Percentiles rank a stretch among this genome's conserved stretches.
These are phyloP conservation scores for Singerocomus inundabilis DNA, from an alignment of 1,284 basidiomycete genomes.

Conservation along the genomic window DNA sequence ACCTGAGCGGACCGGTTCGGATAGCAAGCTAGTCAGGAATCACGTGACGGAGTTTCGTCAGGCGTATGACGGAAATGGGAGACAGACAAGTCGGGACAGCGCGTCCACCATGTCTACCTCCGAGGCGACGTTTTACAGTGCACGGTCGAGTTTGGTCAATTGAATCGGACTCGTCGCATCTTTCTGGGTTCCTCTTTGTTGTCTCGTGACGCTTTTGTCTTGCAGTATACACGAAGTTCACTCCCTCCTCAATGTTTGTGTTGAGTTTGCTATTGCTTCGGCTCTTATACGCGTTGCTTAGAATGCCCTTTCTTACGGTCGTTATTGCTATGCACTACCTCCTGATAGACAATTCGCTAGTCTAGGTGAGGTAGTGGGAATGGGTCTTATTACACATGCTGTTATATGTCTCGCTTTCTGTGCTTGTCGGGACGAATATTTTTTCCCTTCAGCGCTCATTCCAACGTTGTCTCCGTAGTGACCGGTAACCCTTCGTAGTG, in stretches of 20 bases:
- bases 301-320: constrained; percentile 9
- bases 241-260: constrained; percentile 1
- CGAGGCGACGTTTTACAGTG: constrained; percentile 31
- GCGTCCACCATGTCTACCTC: constrained; percentile 23
- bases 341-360: background rate
- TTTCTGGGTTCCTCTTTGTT: too few species aligned
- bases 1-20: background rate
- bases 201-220: background rate
- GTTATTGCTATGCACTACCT: constrained; percentile 4
- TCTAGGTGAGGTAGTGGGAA: constrained; percentile 10
- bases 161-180: background rate
- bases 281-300: constrained; percentile 9
- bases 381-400: constrained; percentile 1
- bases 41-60: constrained; percentile 16
- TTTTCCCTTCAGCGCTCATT: too few species aligned
- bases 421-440: background rate
- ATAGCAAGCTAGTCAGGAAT: constrained; percentile 8
- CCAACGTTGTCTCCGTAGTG: too few species aligned
- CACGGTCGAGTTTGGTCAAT: constrained; percentile 28
- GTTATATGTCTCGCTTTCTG: constrained; percentile 5
- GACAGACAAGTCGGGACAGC: constrained; percentile 30
- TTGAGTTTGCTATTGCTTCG: background rate
- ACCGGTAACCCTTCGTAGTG: too few species aligned
- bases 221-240: background rate
- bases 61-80: constrained; percentile 2